Base-by-base conservation (phyloP, 805 yeast species). In the Candida hungchunana region DNA sequence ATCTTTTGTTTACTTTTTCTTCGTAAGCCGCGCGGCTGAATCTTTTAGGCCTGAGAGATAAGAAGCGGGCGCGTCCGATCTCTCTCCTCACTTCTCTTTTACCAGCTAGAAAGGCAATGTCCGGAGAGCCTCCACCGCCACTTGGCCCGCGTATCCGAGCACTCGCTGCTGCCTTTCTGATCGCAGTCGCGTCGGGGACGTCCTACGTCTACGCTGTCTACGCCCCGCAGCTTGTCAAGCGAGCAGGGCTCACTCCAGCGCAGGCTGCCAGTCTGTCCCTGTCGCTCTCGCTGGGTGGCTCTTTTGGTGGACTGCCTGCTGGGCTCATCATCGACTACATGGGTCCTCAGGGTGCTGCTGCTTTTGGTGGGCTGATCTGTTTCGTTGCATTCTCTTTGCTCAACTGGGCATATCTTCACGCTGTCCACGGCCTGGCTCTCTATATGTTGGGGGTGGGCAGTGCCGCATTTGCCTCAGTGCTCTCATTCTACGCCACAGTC, bases 191-290 rank as follows among this genome's bases (percentile, higher is more conserved):
- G 0, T 71, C 86, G 4, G 90, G 93, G 3, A 82, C 88, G 3
- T 83, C 86, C 0, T 83, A 83, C 48, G 61, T 81, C 11, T 83
- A 77, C 53, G 84, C 89, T 1, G 74, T 77, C n/a, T 83, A 76
- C 52, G 78, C 87, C 1, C 89, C 90, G 2, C 88, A 82, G 52
- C 60, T 83, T 43, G 69, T 80, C 18, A 60, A 65, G 18, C 61
- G 68, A 46, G 74, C 82, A 17, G 69, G 75, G 1, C 64, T 82
- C 18, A 69, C 80, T 0, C 71, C 82, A 0, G 63, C 75, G 0
- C 75, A 75, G 43, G 74, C 87, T 7, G 83, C 88, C 3, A 68
- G 73, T 11, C 64, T 83, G 5, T 76, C 90, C 0, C 60, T 82
- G 24, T 71, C 81, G 0, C 62, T 79, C 17, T 76, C 72, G 27